A percentile compares a stretch with the other conserved stretches of the same genome.
Evolutionary conservation across 2,329 filamentous ascomycete genomes (phyloP).

Genomic region (Incumbomyces lentus): DNA sequence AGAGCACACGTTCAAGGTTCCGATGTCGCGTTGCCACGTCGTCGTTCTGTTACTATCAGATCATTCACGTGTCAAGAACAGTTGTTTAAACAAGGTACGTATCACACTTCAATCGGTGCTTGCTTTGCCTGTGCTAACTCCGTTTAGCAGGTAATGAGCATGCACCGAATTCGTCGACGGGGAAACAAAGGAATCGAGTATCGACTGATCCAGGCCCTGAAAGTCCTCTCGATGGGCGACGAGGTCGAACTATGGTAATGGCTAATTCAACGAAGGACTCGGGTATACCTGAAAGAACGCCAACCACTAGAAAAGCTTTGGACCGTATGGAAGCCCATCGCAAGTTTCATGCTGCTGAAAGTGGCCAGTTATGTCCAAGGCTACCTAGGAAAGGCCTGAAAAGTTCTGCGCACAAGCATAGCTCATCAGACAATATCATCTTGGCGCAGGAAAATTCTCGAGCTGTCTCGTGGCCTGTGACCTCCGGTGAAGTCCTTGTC

Average conservation of each 20-base stretch:
- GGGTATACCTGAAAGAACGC: constrained; percentile 6
- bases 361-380: constrained; percentile 15
- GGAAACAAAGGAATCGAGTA: not conserved
- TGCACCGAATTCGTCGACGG: not conserved
- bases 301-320: constrained; percentile 12
- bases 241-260: constrained; percentile 12
- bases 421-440: constrained; percentile 13
- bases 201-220: constrained; percentile 3
- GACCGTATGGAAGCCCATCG: constrained; percentile 19
- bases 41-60: constrained; percentile 8
- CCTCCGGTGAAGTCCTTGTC: constrained; percentile 9
- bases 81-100: not conserved
- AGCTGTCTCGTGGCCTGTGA: constrained; percentile 16
- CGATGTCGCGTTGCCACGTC: not conserved
- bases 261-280: constrained; percentile 7
- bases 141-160: not conserved
- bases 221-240: constrained; percentile 4
- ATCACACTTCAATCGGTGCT: not conserved
- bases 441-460: constrained; percentile 9
- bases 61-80: not conserved
- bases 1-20: not conserved
- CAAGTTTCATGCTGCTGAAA: constrained; percentile 19
- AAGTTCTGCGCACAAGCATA: constrained; percentile 10
- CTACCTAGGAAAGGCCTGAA: constrained; percentile 8
- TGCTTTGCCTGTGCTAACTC: not conserved